phyloP scores from a whole-genome alignment of 768 basidiomycete species.

The Tubosaeta sp. region DNA sequence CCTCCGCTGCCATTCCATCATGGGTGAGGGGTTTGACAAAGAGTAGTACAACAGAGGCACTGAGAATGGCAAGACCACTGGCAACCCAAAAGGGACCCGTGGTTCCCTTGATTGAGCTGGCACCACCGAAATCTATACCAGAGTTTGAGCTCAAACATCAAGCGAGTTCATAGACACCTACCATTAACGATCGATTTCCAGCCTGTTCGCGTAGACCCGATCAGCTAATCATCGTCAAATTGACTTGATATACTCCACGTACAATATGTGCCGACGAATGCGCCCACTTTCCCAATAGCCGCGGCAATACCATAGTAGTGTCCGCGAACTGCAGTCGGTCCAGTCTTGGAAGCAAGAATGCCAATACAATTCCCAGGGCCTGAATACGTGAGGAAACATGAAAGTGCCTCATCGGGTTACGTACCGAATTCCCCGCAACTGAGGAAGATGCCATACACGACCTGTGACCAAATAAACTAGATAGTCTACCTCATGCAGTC shows the following conservation, averaged over 20 bases:
- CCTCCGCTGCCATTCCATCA: slow-evolving; percentile 79
- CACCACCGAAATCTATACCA: slow-evolving; percentile 56
- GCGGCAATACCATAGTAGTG: slow-evolving; percentile 86
- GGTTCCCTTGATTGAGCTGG: slow-evolving; percentile 49
- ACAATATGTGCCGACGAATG: slow-evolving; percentile 82
- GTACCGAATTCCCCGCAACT: slow-evolving; percentile 81
- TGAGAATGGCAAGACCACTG: slow-evolving; percentile 79
- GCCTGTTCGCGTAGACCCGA: slow-evolving; percentile 31
- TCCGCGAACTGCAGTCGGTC: slow-evolving; percentile 82
- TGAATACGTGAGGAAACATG: slow-evolving; percentile 15
- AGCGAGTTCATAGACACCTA: slow-evolving; percentile 19
- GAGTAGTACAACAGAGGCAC: slow-evolving; percentile 67
- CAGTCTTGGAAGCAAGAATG: slow-evolving; percentile 78
- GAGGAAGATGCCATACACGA: slow-evolving; percentile 89
- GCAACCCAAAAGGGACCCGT: slow-evolving; percentile 88
- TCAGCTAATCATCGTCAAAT: slow-evolving; percentile 3
- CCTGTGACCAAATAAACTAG: slow-evolving; percentile 31
- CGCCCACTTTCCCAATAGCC: slow-evolving; percentile 81
- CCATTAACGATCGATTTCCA: slow-evolving; percentile 67
- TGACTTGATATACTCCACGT: slow-evolving; percentile 21
- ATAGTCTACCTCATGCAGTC: background rate
- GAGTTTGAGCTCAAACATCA: background rate
- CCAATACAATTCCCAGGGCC: slow-evolving; percentile 86
- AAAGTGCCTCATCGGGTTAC: slow-evolving; percentile 6
- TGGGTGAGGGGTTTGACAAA: slow-evolving; percentile 70